phyloP scores from a whole-genome alignment of 768 basidiomycete genomes.

The Mycena chlorophos region DNA sequence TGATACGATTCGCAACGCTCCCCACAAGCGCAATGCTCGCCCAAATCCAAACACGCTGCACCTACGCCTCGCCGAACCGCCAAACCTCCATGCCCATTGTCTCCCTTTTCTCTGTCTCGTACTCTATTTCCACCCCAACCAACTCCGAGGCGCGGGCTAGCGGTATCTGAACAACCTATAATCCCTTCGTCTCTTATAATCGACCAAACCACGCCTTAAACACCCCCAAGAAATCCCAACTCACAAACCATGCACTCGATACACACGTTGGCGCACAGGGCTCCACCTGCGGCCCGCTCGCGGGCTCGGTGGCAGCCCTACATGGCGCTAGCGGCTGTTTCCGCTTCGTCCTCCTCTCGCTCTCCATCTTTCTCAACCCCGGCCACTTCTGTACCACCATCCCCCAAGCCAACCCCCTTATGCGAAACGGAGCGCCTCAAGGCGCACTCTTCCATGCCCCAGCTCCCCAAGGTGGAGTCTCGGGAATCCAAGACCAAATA shows the following conservation, averaged over 20 bases:
- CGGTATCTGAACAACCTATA: slow-evolving; percentile 37
- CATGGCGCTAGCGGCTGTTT: slow-evolving; percentile 43
- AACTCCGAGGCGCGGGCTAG: slow-evolving; percentile 35
- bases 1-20: slow-evolving; percentile 19
- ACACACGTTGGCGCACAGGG: slow-evolving; percentile 66
- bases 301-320: slow-evolving; percentile 85
- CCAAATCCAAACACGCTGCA: slow-evolving; percentile 29
- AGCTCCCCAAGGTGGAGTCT: slow-evolving; percentile 36
- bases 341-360: slow-evolving; percentile 39
- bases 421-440: slow-evolving; percentile 34
- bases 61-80: slow-evolving; percentile 19
- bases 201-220: no score
- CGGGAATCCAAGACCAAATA: slow-evolving; percentile 64
- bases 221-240: slow-evolving; percentile 28
- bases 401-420: slow-evolving; percentile 35
- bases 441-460: slow-evolving; percentile 24
- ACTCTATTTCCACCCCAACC: slow-evolving; percentile 24
- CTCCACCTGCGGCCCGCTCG: slow-evolving; percentile 64
- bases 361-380: slow-evolving; percentile 54
- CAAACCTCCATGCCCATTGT: slow-evolving; percentile 25
- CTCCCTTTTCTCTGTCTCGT: slow-evolving; percentile 19
- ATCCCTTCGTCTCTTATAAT: slow-evolving; percentile 31
- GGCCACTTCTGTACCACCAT: slow-evolving; percentile 51
- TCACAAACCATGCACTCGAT: slow-evolving; percentile 28
- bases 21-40: slow-evolving; percentile 13